phyloP scores from a whole-genome alignment of 805 yeast species.

The Candida krabiensis region DNA sequence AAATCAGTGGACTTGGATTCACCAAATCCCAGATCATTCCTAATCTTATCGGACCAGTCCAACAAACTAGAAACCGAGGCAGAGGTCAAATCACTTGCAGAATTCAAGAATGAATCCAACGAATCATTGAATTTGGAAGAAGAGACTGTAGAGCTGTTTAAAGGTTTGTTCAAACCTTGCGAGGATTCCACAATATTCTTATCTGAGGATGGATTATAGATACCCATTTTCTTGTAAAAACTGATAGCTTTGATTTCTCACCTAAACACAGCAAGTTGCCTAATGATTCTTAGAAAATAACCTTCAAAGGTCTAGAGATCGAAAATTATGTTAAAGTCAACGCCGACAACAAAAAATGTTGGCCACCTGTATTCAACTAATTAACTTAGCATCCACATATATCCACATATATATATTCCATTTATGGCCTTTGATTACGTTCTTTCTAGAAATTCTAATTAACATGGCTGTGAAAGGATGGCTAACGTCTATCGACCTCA shows the following conservation, averaged over 20 bases:
- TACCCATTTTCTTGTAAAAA: conserved; percentile 16
- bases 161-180: neutral
- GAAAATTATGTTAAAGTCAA: too few relatives aligned
- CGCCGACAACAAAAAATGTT: too few relatives aligned
- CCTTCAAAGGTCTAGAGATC: too few relatives aligned
- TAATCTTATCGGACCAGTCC: conserved; percentile 12
- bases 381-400: too few relatives aligned
- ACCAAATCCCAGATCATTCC: conserved; percentile 3
- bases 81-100: conserved; percentile 20
- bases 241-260: too few relatives aligned
- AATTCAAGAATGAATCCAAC: conserved; percentile 11
- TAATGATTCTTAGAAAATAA: too few relatives aligned
- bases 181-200: conserved; percentile 8
- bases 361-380: neutral
- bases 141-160: neutral
- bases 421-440: too few relatives aligned
- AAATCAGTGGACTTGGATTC: neutral
- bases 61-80: conserved; percentile 15
- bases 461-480: too few relatives aligned
- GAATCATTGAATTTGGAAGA: conserved; percentile 10
- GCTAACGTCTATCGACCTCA: too few relatives aligned
- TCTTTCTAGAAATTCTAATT: too few relatives aligned
- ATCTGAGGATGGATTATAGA: conserved; percentile 18
- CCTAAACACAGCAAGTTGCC: too few relatives aligned
- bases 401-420: too few relatives aligned